phyloP scores from a whole-genome alignment of 352 stramenopile genomes.

The Globisporangium nunn region DNA sequence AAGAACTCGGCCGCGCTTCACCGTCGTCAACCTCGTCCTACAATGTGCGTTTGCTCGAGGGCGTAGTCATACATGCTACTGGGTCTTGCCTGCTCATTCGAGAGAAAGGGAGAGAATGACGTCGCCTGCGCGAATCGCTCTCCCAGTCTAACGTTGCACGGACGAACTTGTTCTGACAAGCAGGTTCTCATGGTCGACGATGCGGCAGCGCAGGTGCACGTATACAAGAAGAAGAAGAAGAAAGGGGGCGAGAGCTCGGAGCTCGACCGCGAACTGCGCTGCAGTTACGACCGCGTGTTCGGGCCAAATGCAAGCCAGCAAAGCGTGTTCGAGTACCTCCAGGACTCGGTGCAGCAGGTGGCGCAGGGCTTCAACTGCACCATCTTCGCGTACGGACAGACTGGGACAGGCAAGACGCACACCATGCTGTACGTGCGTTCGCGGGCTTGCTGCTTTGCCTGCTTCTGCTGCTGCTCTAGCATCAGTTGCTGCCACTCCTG shows the following conservation, averaged over 20 bases:
- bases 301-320: slow-evolving; percentile 42
- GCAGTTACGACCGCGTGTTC: slow-evolving; percentile 75
- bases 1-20: not conserved
- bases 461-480: no score
- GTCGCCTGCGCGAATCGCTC: no score
- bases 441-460: no score
- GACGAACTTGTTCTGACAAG: not conserved
- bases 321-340: slow-evolving; percentile 70
- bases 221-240: slow-evolving; percentile 53
- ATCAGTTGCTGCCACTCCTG: no score
- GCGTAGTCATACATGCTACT: not conserved
- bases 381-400: slow-evolving; percentile 90
- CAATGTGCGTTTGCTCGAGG: slow-evolving; percentile 18
- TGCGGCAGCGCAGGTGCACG: slow-evolving; percentile 25
- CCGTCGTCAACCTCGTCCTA: slow-evolving; percentile 1
- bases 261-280: slow-evolving; percentile 41
- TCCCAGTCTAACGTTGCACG: not conserved
- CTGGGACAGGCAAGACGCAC: slow-evolving; percentile 87
- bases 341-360: slow-evolving; percentile 66
- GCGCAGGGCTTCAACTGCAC: slow-evolving; percentile 87
- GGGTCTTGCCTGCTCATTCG: no score
- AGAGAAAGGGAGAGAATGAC: no score
- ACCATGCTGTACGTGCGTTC: slow-evolving; percentile 73
- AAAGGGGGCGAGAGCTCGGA: slow-evolving; percentile 29
- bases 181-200: slow-evolving; percentile 28